Conservation (phyloP, 179 eudicot genomes). For the Nepenthes alata region DNA sequence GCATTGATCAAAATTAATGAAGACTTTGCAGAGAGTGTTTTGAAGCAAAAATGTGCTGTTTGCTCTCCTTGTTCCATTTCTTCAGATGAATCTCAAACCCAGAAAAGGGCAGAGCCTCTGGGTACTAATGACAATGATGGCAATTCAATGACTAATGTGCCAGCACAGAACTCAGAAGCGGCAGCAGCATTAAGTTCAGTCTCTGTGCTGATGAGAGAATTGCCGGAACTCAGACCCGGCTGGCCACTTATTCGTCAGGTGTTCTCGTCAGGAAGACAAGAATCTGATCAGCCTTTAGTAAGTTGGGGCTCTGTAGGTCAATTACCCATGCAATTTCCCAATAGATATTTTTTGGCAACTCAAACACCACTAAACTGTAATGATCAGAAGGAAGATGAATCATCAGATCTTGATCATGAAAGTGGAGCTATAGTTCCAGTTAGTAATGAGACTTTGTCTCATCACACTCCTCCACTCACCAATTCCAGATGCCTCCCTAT, state of each 20-base stretch:
- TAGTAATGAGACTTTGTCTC: constrained; percentile 13
- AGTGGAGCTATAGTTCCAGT: constrained; percentile 39
- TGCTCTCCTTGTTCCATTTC: constrained; percentile 28
- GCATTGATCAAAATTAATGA: constrained; percentile 16
- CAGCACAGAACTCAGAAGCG: constrained; percentile 32
- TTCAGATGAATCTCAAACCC: constrained; percentile 10
- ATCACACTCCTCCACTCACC: constrained; percentile 15
- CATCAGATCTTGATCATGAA: constrained; percentile 33
- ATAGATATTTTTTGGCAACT: constrained; percentile 17
- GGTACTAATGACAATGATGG: constrained; percentile 17
- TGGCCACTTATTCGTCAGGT: constrained; percentile 49
- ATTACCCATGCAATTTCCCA: constrained; percentile 45
- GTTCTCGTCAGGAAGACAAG: constrained; percentile 11
- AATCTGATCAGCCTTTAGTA: constrained; percentile 7
- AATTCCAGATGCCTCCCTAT: constrained; percentile 22
- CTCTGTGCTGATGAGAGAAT: not conserved
- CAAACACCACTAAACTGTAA: constrained; percentile 6
- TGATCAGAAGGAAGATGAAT: constrained; percentile 6
- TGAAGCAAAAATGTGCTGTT: constrained; percentile 38
- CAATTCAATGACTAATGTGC: constrained; percentile 49
- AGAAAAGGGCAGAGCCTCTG: constrained; percentile 8
- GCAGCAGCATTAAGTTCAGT: constrained; percentile 18
- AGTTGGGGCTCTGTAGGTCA: constrained; percentile 30
- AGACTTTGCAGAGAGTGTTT: constrained; percentile 11
- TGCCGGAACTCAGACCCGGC: constrained; percentile 35